A percentile compares a stretch with the other conserved stretches of the same genome.
Conservation (phyloP, 1,284 basidiomycete species). For the Cystobasidium sp. region DNA sequence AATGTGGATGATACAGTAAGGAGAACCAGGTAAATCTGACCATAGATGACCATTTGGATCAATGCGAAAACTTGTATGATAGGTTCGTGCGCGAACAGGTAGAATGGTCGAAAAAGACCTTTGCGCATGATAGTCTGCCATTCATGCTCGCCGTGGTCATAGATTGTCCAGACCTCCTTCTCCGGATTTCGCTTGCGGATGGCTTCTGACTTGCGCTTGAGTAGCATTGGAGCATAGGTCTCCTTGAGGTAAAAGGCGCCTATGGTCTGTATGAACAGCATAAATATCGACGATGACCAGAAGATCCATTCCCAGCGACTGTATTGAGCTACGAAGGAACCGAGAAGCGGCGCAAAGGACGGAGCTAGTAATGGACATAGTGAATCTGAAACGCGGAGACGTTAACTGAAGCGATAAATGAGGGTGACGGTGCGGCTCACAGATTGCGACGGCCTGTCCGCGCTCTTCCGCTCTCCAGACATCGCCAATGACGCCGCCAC, state of each 20-base stretch:
- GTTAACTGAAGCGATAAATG: neutral
- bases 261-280: constrained; percentile 57
- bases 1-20: constrained; percentile 70
- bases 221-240: constrained; percentile 56
- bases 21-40: constrained; percentile 65
- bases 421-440: neutral
- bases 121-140: constrained; percentile 51
- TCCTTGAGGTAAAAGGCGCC: constrained; percentile 59
- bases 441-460: constrained; percentile 67
- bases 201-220: constrained; percentile 53
- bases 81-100: constrained; percentile 61
- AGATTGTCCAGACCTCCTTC: constrained; percentile 52
- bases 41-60: constrained; percentile 64
- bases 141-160: constrained; percentile 43
- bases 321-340: constrained; percentile 66
- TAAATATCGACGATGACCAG: constrained; percentile 66
- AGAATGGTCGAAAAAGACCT: constrained; percentile 62
- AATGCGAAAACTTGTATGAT: constrained; percentile 61
- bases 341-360: constrained; percentile 59
- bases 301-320: constrained; percentile 60
- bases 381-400: constrained; percentile 61
- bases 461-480: constrained; percentile 71
- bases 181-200: constrained; percentile 60
- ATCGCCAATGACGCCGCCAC: constrained; percentile 71
- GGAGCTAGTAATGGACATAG: constrained; percentile 60